Evolutionary conservation across 2,329 filamentous ascomycete genomes (phyloP).

Genomic region (Teratosphaeria epicoccoides): DNA sequence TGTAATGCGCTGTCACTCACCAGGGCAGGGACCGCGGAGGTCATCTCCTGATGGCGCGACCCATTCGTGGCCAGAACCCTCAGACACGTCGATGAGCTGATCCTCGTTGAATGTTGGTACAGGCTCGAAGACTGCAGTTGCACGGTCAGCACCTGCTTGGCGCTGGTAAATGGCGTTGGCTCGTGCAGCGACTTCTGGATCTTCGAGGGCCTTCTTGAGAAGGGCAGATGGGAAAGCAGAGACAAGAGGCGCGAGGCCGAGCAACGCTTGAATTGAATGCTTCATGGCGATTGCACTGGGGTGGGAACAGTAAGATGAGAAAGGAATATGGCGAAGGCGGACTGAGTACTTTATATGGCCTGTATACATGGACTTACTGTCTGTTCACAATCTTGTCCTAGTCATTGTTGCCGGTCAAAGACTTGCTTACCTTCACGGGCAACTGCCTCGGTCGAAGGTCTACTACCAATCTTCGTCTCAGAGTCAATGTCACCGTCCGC

Average conservation of each 20-base stretch:
- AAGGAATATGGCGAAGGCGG: neutral
- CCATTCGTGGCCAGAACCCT: conserved; percentile 1
- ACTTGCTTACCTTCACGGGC: neutral
- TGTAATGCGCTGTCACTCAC: neutral
- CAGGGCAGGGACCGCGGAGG: conserved; percentile 25
- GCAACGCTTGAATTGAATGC: neutral
- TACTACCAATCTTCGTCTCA: neutral
- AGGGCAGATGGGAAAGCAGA: conserved; percentile 6
- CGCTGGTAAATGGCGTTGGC: conserved; percentile 4
- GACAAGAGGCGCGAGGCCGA: neutral
- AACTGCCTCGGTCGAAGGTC: neutral
- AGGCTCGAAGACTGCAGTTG: conserved; percentile 14
- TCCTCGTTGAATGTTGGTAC: conserved; percentile 17
- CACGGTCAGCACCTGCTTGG: conserved; percentile 12
- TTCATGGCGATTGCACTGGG: neutral
- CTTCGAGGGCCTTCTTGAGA: conserved; percentile 2
- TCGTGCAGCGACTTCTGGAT: conserved; percentile 6
- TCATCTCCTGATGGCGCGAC: conserved; percentile 18
- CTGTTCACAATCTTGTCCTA: no score
- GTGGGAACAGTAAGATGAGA: no score
- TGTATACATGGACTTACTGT: no score
- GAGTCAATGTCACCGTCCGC: neutral
- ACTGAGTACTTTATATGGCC: no score
- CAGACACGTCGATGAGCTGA: conserved; percentile 19
- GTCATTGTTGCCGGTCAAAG: neutral